Evolutionary conservation across 257 asterid genomes (phyloP), one percentile per base, ranked within the genome.

Genomic region (Capsicum baccatum): DNA sequence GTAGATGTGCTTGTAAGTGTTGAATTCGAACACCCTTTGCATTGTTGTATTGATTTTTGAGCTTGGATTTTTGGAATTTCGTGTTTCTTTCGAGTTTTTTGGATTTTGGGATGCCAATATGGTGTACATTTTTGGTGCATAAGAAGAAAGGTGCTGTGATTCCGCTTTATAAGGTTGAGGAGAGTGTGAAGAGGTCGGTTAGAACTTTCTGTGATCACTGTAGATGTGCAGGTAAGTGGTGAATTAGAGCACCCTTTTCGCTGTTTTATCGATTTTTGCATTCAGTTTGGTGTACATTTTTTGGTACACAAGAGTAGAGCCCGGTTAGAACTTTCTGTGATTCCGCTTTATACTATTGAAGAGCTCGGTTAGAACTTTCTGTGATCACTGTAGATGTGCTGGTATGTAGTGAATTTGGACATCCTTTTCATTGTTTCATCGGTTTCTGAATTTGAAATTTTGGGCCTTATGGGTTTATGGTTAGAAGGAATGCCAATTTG

Each of bases 141-240:
- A 95, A 94, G 86, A 89, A 52, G 42, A 89, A 82, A 63, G 98
- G 94, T n/a, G 59, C 88, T 7, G 94, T 92, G 10, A 83, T 94
- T 83, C 98, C 98, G 9, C 89, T 95, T 11, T 94, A 89, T 90
- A 90, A 97, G 4, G 85, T 95, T 76, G 97, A 95, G 87, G 98
- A 95, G 83, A 84, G 88, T 13, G 97, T 94, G 9, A 82, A 78
- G 81, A 79, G 39, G 19, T 92, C 97, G 11, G 86, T 84, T 39
- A 84, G 76, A 1, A 97, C 94, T 68, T 91, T 90, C 83, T 95
- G 98, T 85, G 92, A 93, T 83, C 88, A 90, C 88, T 95, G 98
- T 85, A 91, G 95, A 21, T 91, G 91, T 71, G 91, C 93, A 4
- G 99, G 99, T 95, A 63, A 26, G 0, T 10, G 7, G 5, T 63